Evolutionary conservation across 805 yeast genomes (phyloP).

Genomic region (Lipomyces yamadae): DNA sequence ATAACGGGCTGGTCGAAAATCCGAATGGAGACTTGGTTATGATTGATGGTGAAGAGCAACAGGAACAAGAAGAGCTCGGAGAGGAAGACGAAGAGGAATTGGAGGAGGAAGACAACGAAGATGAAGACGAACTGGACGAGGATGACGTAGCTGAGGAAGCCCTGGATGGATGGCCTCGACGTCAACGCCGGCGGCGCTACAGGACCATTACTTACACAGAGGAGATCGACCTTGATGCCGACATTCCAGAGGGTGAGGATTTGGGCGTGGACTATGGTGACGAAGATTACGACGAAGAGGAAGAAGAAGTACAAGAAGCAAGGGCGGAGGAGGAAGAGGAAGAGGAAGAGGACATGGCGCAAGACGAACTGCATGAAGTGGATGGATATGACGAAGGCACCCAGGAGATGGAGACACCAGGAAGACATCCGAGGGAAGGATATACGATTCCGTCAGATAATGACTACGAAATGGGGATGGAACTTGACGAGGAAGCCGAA

Average conservation of each 20-base stretch:
- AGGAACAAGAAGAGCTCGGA: constrained; percentile 41
- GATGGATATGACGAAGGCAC: not conserved
- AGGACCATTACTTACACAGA: constrained; percentile 22
- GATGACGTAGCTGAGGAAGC: constrained; percentile 36
- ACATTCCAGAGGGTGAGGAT: constrained; percentile 45
- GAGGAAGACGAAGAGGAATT: constrained; percentile 40
- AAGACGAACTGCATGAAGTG: not conserved
- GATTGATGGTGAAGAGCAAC: constrained; percentile 33
- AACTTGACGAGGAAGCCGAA: constrained; percentile 19
- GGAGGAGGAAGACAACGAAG: constrained; percentile 34
- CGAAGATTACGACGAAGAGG: constrained; percentile 23
- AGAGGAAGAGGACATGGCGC: not conserved
- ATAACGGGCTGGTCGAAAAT: constrained; percentile 46
- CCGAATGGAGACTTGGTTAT: constrained; percentile 38
- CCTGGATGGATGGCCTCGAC: constrained; percentile 33
- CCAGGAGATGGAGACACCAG: not conserved
- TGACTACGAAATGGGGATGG: constrained; percentile 35
- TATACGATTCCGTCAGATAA: constrained; percentile 19
- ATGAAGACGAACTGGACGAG: constrained; percentile 39
- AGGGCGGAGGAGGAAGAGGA: constrained; percentile 14
- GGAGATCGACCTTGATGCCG: constrained; percentile 39
- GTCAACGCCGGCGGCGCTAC: constrained; percentile 40
- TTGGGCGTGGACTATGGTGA: constrained; percentile 34
- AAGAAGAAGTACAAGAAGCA: not conserved
- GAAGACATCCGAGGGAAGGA: not conserved